Base-by-base conservation (phyloP, 768 basidiomycete species). In the Trametes cubensis region DNA sequence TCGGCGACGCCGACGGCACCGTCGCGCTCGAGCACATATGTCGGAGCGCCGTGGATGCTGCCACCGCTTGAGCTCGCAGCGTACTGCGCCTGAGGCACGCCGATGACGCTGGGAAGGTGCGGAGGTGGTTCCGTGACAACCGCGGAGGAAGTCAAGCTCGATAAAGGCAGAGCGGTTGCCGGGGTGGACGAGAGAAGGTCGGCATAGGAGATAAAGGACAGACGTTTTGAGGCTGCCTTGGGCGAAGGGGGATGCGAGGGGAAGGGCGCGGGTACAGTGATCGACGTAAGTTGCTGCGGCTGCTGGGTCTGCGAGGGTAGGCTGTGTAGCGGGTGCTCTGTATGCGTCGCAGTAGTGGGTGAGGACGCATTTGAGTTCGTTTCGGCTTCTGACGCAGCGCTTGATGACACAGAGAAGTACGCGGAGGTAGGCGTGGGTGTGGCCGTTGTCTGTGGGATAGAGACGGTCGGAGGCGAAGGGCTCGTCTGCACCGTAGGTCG, bases 191-290 rank as follows among this genome's bases (percentile, higher is more conserved):
- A 78, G 44, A 95, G 84, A 2, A 95, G 81, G 73, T 95, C 94
- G 26, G 88, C 83, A 73, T 95, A 95, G 4, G 92, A 90, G 75
- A 95, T 83, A 80, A 95, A 96, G 0, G 92, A 94, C 13, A 94
- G 83, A 2, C 92, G 87, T 67, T 94, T 92, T 28, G 78, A 77
- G 2, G 80, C 73, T 55, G 81, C 67, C 51, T 80, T 78, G 6
- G 85, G 81, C 13, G 83, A 83, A 20, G 83, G 78, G 10, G 79
- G 77, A 56, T 68, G 69, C 18, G 71, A 60, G 56, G 70, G 61
- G 59, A 71, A 63, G 40, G 72, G 63, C 26, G 71, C 60, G 38
- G 72, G 68, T 54, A 70, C 55, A 51, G 67, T 60, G 65, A 67
- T 58, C 61, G 67, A 59, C 39, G 69, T 52, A 51, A 71, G 58